Base-by-base conservation (phyloP, 2,329 filamentous ascomycete species). In the Colletotrichum truncatum region DNA sequence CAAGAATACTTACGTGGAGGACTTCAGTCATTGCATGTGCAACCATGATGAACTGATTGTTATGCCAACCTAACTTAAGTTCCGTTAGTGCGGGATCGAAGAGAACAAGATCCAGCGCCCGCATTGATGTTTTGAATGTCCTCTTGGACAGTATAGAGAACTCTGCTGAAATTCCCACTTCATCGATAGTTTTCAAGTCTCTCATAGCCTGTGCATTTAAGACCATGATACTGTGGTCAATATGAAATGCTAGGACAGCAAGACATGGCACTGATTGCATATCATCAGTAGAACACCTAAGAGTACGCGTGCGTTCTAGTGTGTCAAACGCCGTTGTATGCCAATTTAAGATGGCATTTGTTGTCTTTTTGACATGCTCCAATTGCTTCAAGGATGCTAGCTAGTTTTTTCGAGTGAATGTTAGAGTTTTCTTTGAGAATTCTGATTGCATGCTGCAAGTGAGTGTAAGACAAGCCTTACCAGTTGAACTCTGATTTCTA, bases 31-130 rank as follows among this genome's bases (percentile, higher is more conserved):
- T 69, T 3, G 71, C 70, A 32, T 73, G 71, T 49, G 67, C 43
- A 11, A 72, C 67, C 68, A 71, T 72, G 23, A 71, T 71, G 7
- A 71, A 65, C 28, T 71, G 69, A 48, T 73, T 73, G 56, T 72
- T 73, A 41, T 73, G 70, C 51, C 68, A 69, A 6, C 71, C 71
- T 6, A 71, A 30, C 52, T 65, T 63, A 8, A 71, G 52, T 6
- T 73, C 69, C 0, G 53, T 38, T 38, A 72, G 21, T 5, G 63
- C 30, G 4, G 43, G 36, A 39, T 72, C 56, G 18, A 16, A 32
- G 8, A 56, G 28, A 1, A 34, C 53, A 16, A 46, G 38, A 32
- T 56, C 39, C 2, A 56, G 41, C 8, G 34, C 16, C 12, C 39
- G 38, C 1, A 8, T 16, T 32, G 39, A 38, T 1, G 36, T 30